phyloP scores from a whole-genome alignment of 2,329 filamentous ascomycete species.

The Pseudocercospora macadamiae region DNA sequence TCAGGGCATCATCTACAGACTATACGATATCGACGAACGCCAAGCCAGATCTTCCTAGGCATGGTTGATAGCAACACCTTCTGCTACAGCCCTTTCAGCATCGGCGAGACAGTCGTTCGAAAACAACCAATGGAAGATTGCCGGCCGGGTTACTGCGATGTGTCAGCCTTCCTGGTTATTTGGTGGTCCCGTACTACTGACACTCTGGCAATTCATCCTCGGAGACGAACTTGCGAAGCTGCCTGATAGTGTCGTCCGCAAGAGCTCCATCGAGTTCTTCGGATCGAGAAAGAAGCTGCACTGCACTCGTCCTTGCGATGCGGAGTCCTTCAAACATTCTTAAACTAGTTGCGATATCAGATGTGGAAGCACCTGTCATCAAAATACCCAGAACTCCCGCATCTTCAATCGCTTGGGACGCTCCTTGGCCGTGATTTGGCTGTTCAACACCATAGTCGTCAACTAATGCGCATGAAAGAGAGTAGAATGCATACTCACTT shows the following conservation, averaged over 20 bases:
- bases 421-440: conserved; percentile 50
- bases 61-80: no score
- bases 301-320: neutral
- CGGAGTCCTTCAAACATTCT: neutral
- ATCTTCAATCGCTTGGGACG: conserved; percentile 48
- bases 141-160: neutral
- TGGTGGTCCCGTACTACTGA: neutral
- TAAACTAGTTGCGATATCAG: neutral
- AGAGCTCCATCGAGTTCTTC: neutral
- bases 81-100: neutral
- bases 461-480: no score
- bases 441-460: no score
- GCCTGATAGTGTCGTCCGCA: neutral
- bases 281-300: neutral
- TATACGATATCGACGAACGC: no score
- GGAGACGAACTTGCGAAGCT: neutral
- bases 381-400: conserved; percentile 39
- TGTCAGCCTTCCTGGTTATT: neutral
- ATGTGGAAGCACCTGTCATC: neutral
- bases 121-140: neutral
- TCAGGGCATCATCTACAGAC: no score
- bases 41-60: no score
- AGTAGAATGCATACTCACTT: no score
- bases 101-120: neutral
- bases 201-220: neutral